Base-by-base conservation (phyloP, 352 stramenopile genomes). In the Globisporangium radiosum region DNA sequence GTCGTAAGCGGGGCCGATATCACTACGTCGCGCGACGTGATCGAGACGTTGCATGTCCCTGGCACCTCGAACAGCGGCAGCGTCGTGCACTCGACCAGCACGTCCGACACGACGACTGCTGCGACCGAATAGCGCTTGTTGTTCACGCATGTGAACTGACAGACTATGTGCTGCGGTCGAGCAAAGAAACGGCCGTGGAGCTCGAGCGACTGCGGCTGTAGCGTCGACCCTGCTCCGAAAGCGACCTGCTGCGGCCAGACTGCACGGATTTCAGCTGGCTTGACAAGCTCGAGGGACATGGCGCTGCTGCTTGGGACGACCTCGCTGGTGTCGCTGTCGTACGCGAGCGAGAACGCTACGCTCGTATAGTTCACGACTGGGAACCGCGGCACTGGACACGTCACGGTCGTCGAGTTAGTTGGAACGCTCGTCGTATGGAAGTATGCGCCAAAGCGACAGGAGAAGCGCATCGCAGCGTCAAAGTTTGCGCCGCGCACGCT, bases 141-240 rank as follows among this genome's bases (percentile, higher is more conserved):
- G 15, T 14, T 65, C 33, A 15, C 51, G 43, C 69, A 79, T 6
- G 47, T 57, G 15, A 78, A 67, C 25, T 59, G 49, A 42, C 73
- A 82, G 6, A 17, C 33, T 7, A 59, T 56, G 17, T 59, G 42
- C 47, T 65, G 57, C 11, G 62, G 68, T 8, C 57, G 39, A 45
- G 73, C 70, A 17, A 38, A 47, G 54, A 79, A 82, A 2, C 15
- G 45, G 5, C 73, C 73, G 57, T 68, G 54, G 15, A 82, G 47
- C 47, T 68, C 39, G 17, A 79, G 75, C 1, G 45, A 38, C 9
- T 57, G 47, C 45, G 10, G 19, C 25, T 52, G 47, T 2, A 47
- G 39, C 5, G 5, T 33, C 5, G 25, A 14, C 25, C 8, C 54
- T 9, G 7, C 10, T 36, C 38, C 48, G 1, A 58, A 14, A 6